Conservation (phyloP, 441 rosid species). For the Adansonia gregorii region DNA sequence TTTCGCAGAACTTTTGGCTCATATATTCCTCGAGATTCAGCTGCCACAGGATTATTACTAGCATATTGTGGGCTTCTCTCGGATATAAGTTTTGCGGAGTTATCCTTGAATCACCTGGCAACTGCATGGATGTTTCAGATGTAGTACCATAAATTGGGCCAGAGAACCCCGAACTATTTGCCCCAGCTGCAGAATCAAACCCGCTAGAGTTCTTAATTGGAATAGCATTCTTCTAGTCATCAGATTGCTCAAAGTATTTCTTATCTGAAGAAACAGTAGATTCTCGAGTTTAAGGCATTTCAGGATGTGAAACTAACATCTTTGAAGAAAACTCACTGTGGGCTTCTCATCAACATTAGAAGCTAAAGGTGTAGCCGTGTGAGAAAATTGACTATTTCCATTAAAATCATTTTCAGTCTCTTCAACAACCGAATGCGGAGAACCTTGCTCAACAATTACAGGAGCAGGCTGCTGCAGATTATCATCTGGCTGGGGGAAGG, state of each 20-base stretch:
- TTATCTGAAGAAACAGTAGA: slow-evolving; percentile 82
- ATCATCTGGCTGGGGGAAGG: slow-evolving; percentile 91
- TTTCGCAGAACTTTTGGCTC: slow-evolving; percentile 63
- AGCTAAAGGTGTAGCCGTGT: slow-evolving; percentile 61
- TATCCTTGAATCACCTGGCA: slow-evolving; percentile 65
- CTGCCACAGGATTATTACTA: slow-evolving; percentile 40
- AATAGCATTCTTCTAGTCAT: slow-evolving; percentile 59
- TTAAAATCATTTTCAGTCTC: slow-evolving; percentile 90
- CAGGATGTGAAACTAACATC: slow-evolving; percentile 76
- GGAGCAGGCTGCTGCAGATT: slow-evolving; percentile 80
- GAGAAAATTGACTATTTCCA: slow-evolving; percentile 71
- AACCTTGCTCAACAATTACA: slow-evolving; percentile 70
- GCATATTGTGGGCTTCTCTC: slow-evolving; percentile 65
- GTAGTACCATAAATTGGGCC: slow-evolving; percentile 52
- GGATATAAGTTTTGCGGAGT: slow-evolving; percentile 61
- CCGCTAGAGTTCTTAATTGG: slow-evolving; percentile 45
- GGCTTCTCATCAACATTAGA: slow-evolving; percentile 74
- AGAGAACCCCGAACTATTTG: slow-evolving; percentile 51
- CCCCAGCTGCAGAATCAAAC: slow-evolving; percentile 54
- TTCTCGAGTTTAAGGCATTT: slow-evolving; percentile 74
- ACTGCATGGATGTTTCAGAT: slow-evolving; percentile 47
- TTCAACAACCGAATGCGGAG: slow-evolving; percentile 91
- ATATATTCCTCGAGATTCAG: slow-evolving; percentile 71
- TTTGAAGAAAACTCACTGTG: slow-evolving; percentile 91
- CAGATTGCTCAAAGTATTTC: slow-evolving; percentile 73